Evolutionary conservation across 805 yeast species (phyloP), one percentile per base, ranked within the genome.

Genomic region (Blastobotrys terrestris): DNA sequence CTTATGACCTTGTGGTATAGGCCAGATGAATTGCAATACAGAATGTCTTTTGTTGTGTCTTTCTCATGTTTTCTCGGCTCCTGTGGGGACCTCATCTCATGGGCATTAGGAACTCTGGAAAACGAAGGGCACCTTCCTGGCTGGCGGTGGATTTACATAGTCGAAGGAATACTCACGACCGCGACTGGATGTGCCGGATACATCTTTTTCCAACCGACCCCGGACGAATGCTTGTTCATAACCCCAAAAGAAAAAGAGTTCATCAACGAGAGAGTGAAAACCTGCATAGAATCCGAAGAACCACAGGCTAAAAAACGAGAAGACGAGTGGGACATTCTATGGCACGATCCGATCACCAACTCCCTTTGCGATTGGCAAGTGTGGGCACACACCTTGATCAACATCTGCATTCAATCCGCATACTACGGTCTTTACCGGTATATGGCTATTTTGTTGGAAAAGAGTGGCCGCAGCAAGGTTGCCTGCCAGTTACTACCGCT

Each of bases 91-190:
- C 58, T 72, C 6, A 46, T 72, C 26, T 74, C 75, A 7, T 66
- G 57, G 54, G 74, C 66, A 11, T 64, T 72, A 31, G 68, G 76
- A 53, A 82, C 79, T 49, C 72, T 83, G 63, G 73, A 78, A 55
- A 65, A 69, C 52, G 65, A 68, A 45, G 69, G 58, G 11, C 71
- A 72, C 1, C 51, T 54, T 3, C 52, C 52, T 3, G 64, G 64
- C 14, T 71, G 75, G 74, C 58, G 73, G 50, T 74, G 75, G 70
- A 65, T 74, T 55, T 75, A 69, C 56, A 61, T 75, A 46, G 62
- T 75, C 44, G 77, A 75, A 56, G 77, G 79, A 2, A 53, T 67
- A 4, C 56, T 72, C 20, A 72, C 78, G 7, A 57, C 74, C 47
- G 67, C 64, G 3, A 65, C 68, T 49, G 70, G 35, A 13, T 31